Evolutionary conservation across 2,329 filamentous ascomycete genomes (phyloP), one percentile per base, ranked within the genome.

Genomic region (Alternaria rosae): DNA sequence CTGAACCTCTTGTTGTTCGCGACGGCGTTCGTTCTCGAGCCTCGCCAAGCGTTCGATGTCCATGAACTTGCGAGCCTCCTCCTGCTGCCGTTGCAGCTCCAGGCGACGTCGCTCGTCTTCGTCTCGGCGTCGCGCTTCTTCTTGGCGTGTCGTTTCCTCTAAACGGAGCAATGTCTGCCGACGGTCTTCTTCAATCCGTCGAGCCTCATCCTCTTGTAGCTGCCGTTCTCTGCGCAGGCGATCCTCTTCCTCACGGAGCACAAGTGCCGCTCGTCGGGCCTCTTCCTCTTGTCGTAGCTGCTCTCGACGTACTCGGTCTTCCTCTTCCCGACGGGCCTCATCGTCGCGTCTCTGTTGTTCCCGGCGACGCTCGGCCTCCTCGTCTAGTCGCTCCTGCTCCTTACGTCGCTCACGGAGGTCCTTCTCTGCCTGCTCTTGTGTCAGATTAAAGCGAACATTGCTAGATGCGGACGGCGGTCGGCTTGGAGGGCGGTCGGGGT

Each of bases 391-490:
- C 5, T 70, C 73, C 65, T 79, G 68, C 48, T 80, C 72, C 59
- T 73, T 77, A 6, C 71, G 72, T 17, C 69, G 73, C 52, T 80
- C 77, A 28, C 77, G 77, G 28, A 76, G 70, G 56, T 86, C 85
- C 55, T 83, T 84, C 28, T 83, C 80, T 35, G 78, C 80, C 74
- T 88, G 85, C 70, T 87, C 85, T 48, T 87, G 80, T 0, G 86
- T 88, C 52, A 88, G 71, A 38, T 85, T 82, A 65, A 89, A 89
- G 56, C 85, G 83, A 8, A 89, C 87, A 61, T 82, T 84, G 9
- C 80, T 80, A 15, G 79, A 72, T 21, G 74, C 74, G 57, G 72
- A 75, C 11, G 70, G 59, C 2, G 68, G 69, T 9, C 70, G 71
- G 41, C 72, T 70, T 23, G 57, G 53, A 25, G 57, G 53, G 21